phyloP scores from a whole-genome alignment of 768 basidiomycete genomes.

The Mycena metata region DNA sequence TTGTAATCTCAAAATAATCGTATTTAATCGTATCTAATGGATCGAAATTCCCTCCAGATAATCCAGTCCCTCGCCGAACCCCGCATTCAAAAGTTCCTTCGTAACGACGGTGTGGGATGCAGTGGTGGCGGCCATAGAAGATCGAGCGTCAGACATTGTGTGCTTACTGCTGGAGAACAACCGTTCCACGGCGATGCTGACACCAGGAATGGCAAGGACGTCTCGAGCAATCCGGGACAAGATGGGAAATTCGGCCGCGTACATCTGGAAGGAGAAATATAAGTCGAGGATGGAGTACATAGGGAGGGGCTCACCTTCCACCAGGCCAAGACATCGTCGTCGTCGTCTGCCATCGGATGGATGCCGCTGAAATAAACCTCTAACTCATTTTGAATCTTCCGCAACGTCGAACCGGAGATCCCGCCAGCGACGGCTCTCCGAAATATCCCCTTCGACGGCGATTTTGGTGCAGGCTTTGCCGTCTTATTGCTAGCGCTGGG shows the following conservation, averaged over 20 bases:
- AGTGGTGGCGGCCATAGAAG: slow-evolving; percentile 34
- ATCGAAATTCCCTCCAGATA: slow-evolving; percentile 31
- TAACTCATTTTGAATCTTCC: neutral
- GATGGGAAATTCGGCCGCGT: slow-evolving; percentile 10
- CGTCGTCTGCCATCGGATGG: slow-evolving; percentile 12
- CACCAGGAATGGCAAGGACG: slow-evolving; percentile 29
- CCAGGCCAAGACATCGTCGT: slow-evolving; percentile 19
- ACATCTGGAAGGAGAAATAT: neutral
- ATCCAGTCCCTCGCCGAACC: slow-evolving; percentile 29
- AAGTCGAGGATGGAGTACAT: neutral
- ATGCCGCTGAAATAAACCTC: slow-evolving; percentile 19
- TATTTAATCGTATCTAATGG: slow-evolving; percentile 21
- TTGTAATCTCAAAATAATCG: neutral
- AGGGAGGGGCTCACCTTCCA: slow-evolving; percentile 22
- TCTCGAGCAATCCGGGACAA: slow-evolving; percentile 34
- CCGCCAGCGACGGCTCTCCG: neutral
- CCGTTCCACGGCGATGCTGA: slow-evolving; percentile 38
- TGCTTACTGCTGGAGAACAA: slow-evolving; percentile 37
- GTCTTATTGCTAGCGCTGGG: neutral
- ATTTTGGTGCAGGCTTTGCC: neutral
- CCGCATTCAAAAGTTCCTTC: slow-evolving; percentile 36
- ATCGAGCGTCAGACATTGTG: slow-evolving; percentile 30
- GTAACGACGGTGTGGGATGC: slow-evolving; percentile 28
- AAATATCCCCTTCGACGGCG: slow-evolving; percentile 1
- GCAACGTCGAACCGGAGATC: neutral